Evolutionary conservation across 768 basidiomycete genomes (phyloP).

Genomic region (Auriculariales sp.): DNA sequence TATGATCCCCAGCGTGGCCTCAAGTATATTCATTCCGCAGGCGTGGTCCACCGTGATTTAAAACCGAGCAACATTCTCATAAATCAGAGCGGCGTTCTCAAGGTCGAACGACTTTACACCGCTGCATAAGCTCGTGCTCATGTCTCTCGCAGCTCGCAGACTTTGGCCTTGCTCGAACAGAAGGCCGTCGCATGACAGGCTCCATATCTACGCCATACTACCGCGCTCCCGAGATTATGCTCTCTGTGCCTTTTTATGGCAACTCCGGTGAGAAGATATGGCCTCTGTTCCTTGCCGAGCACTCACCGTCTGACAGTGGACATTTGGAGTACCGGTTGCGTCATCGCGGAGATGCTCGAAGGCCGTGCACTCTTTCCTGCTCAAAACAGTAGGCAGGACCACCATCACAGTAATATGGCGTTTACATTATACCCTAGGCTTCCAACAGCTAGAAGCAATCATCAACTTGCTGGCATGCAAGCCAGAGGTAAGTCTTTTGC

Average conservation of each 20-base stretch:
- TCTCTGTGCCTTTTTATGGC: constrained; percentile 29
- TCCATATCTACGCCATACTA: constrained; percentile 32
- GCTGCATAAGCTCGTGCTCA: background rate
- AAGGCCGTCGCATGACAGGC: constrained; percentile 12
- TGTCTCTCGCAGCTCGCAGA: constrained; percentile 19
- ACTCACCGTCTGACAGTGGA: background rate
- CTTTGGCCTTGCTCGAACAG: constrained; percentile 21
- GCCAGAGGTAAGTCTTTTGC: background rate
- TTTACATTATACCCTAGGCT: background rate
- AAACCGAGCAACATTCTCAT: background rate
- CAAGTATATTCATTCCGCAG: background rate
- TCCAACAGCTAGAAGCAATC: background rate
- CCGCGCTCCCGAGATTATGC: constrained; percentile 31
- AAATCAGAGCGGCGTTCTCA: background rate
- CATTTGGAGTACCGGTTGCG: constrained; percentile 3
- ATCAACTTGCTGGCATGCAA: background rate
- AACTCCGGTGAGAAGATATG: background rate
- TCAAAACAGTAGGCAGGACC: constrained; percentile 26
- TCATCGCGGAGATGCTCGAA: constrained; percentile 24
- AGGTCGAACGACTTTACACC: background rate
- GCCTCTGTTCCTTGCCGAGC: background rate
- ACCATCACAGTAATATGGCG: background rate
- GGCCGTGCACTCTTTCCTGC: constrained; percentile 30
- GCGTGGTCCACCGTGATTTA: background rate
- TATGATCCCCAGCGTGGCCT: background rate